Evolutionary conservation across 2,329 filamentous ascomycete species (phyloP), one percentile per base, ranked within the genome.

Genomic region (Penicillium sp.): DNA sequence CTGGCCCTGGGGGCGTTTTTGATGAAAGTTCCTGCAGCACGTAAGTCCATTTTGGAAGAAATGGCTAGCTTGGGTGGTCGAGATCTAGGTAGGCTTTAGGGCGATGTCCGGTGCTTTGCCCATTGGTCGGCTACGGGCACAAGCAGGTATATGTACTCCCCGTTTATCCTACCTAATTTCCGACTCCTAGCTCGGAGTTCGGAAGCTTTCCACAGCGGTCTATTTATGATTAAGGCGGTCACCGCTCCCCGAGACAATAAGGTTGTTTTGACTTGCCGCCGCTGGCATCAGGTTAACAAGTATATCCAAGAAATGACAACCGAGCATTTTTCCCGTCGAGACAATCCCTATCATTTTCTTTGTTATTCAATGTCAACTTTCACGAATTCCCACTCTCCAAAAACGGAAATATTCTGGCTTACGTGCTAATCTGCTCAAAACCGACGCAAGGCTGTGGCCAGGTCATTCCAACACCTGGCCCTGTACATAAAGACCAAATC

Each of bases 391-490:
- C 6, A 8, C 19, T 41, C 8, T 19, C 13, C 25, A 23, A 23
- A 41, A 23, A 21, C 33, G 31, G 41, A 12, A 42, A 23, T 12
- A 52, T 47, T 50, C 38, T 31, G 37, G 51, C 35, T 41, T 27
- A 41, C 35, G 35, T 37, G 31, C 27, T 49, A 49, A 48, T 41
- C 43, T 54, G 52, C 50, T 49, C 52, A 48, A 41, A 40, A 25
- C 19, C 15, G 9, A 41, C 33, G 52, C 43, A 50, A 49, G 35
- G 52, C 27, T 42, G 17, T 48, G 21, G 19, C 46, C 7, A 6
- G 17, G 29, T 45, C 29, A 45, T 46, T 35, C 17, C 29, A 54
- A 27, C 29, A 21, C 13, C 12, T 25, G 4, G 12, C 9, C 15
- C 2, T 40, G 13, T 12, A n/a, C 8, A n/a, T 48, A 25, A 48